Evolutionary conservation across 129 eudicot genomes (phyloP).

Genomic region (Saussurea involucrata): DNA sequence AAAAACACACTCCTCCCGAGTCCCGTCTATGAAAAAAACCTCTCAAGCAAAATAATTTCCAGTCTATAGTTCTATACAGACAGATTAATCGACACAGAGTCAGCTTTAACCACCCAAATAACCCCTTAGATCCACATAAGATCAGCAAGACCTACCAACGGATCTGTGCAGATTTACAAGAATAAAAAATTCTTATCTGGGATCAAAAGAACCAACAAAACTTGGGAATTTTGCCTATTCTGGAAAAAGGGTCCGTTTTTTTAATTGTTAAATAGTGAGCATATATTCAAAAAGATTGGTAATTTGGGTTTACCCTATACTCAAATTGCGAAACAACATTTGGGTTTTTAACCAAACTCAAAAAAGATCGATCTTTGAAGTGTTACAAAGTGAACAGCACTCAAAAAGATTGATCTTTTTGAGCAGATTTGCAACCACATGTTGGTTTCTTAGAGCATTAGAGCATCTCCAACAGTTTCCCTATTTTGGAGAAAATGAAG

Average conservation of each 20-base stretch:
- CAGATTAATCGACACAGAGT: too few species aligned
- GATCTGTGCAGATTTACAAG: too few species aligned
- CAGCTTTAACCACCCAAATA: neutral
- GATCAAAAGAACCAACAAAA: neutral
- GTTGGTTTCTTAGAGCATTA: neutral
- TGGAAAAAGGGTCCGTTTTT: neutral
- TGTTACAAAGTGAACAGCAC: neutral
- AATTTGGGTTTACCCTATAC: neutral
- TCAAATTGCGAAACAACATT: neutral
- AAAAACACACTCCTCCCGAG: too few species aligned
- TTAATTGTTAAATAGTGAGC: neutral
- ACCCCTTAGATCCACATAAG: neutral
- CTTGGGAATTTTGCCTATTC: neutral
- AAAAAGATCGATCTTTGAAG: neutral
- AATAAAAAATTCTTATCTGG: neutral
- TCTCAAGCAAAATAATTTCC: too few species aligned
- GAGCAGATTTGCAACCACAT: neutral
- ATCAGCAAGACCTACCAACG: neutral
- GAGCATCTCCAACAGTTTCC: too few species aligned
- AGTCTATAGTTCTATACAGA: too few species aligned
- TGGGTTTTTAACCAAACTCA: neutral
- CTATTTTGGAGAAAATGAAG: too few species aligned
- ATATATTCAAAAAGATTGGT: neutral
- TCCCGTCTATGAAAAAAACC: too few species aligned
- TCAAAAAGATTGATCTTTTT: neutral